These are phyloP conservation scores for Suhomyces bolitotheri DNA, from an alignment of 1,139 yeast species.

Conservation along the genomic window DNA sequence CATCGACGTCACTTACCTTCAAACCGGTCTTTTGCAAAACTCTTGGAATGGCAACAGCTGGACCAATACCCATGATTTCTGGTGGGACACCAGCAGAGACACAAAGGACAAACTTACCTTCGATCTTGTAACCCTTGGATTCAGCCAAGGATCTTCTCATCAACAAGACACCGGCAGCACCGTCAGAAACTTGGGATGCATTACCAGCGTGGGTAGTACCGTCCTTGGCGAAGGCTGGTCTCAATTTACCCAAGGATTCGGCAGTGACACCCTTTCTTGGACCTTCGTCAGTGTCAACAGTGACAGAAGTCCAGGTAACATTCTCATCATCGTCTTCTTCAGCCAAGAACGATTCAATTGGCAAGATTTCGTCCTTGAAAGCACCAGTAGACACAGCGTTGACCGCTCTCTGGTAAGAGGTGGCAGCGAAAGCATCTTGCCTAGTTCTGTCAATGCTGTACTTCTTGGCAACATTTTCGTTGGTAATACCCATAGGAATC, in stretches of 20 bases:
- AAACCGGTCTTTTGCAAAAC: constrained; percentile 68
- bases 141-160: constrained; percentile 89
- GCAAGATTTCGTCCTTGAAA: constrained; percentile 84
- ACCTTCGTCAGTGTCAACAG: constrained; percentile 82
- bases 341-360: constrained; percentile 58
- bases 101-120: constrained; percentile 78
- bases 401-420: constrained; percentile 82
- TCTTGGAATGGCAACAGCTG: constrained; percentile 88
- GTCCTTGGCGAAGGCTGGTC: constrained; percentile 82
- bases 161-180: constrained; percentile 87
- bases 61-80: constrained; percentile 96
- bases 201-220: constrained; percentile 95
- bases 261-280: constrained; percentile 87
- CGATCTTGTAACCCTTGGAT: constrained; percentile 59
- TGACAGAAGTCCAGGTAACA: constrained; percentile 39
- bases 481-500: constrained; percentile 91
- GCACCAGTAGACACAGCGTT: constrained; percentile 67
- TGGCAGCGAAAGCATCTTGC: constrained; percentile 88
- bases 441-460: constrained; percentile 63
- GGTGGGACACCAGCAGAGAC: constrained; percentile 91
- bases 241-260: constrained; percentile 66
- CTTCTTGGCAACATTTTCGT: constrained; percentile 71
- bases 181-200: constrained; percentile 93
- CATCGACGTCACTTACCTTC: constrained; percentile 61
- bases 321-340: constrained; percentile 54